phyloP scores from a whole-genome alignment of 768 basidiomycete genomes.

The Chalciporus piperatus region DNA sequence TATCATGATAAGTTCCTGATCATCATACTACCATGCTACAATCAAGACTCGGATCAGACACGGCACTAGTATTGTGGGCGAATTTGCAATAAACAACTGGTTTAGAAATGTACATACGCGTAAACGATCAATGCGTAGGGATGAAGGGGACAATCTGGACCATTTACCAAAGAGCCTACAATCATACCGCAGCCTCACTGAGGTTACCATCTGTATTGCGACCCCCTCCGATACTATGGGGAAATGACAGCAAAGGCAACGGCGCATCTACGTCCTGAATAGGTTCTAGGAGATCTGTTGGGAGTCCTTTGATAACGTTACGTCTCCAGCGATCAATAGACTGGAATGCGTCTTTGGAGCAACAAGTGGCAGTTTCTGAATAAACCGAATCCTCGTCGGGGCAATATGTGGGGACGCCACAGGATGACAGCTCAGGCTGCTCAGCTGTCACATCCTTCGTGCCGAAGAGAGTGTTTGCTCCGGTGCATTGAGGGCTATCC shows the following conservation, averaged over 20 bases:
- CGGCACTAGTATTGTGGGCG: too few relatives aligned
- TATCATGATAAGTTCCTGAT: too few relatives aligned
- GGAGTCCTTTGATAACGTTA: conserved; percentile 6
- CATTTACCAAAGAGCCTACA: conserved; percentile 8
- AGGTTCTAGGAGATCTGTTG: conserved; percentile 14
- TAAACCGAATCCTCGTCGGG: conserved; percentile 38
- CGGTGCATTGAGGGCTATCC: conserved; percentile 30
- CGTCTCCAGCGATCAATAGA: conserved; percentile 25
- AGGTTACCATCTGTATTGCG: neutral
- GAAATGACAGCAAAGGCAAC: conserved; percentile 11
- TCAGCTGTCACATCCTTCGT: neutral
- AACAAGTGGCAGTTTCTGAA: conserved; percentile 19
- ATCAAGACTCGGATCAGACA: too few relatives aligned
- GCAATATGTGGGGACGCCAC: neutral
- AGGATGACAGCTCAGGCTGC: neutral
- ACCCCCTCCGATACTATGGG: neutral
- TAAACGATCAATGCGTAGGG: too few relatives aligned
- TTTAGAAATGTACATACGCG: too few relatives aligned
- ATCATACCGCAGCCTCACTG: conserved; percentile 11
- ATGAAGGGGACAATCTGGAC: too few relatives aligned
- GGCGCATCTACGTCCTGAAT: conserved; percentile 13
- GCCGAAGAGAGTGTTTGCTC: conserved; percentile 43
- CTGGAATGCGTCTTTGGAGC: conserved; percentile 18
- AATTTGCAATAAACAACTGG: too few relatives aligned
- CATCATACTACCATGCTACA: too few relatives aligned